These are phyloP conservation scores for Nemania bipapillata DNA, from an alignment of 2,329 filamentous ascomycete species.

Conservation along the genomic window DNA sequence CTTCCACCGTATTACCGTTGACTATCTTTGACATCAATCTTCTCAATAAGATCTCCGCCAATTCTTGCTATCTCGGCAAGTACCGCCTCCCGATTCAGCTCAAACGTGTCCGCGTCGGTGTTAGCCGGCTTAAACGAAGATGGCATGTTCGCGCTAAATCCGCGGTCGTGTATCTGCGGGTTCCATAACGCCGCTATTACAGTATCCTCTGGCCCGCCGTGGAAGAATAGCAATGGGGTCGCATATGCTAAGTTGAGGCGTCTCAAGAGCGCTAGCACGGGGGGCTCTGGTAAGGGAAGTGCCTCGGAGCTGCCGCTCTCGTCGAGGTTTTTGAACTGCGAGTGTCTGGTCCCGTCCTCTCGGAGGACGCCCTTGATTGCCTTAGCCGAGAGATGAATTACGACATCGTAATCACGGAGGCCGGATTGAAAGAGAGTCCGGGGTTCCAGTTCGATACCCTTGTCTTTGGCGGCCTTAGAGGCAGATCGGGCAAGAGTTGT, in stretches of 20 bases:
- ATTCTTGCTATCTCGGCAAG: conserved; percentile 77
- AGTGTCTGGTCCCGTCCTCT: conserved; percentile 54
- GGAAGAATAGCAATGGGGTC: conserved; percentile 81
- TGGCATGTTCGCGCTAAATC: conserved; percentile 76
- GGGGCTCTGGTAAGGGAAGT: conserved; percentile 67
- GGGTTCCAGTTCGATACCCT: conserved; percentile 65
- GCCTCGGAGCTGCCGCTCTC: conserved; percentile 56
- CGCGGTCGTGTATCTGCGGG: conserved; percentile 63
- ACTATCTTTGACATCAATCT: conserved; percentile 64
- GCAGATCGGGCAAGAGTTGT: conserved; percentile 83
- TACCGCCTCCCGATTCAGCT: conserved; percentile 74
- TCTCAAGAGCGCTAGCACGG: conserved; percentile 69
- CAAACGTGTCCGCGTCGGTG: conserved; percentile 61
- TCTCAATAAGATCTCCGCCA: conserved; percentile 73
- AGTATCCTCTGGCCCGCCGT: conserved; percentile 68
- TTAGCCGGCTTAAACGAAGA: conserved; percentile 71
- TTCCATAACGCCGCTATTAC: conserved; percentile 70
- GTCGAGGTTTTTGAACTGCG: conserved; percentile 84
- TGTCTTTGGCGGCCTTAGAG: conserved; percentile 66
- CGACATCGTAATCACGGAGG: conserved; percentile 82
- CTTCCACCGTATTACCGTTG: not conserved
- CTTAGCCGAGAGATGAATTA: conserved; percentile 75
- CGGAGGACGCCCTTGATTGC: conserved; percentile 58
- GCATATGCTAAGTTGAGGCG: conserved; percentile 76
- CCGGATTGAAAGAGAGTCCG: conserved; percentile 76